Base-by-base conservation (phyloP, 179 eudicot species). In the Beta macrorhiza region DNA sequence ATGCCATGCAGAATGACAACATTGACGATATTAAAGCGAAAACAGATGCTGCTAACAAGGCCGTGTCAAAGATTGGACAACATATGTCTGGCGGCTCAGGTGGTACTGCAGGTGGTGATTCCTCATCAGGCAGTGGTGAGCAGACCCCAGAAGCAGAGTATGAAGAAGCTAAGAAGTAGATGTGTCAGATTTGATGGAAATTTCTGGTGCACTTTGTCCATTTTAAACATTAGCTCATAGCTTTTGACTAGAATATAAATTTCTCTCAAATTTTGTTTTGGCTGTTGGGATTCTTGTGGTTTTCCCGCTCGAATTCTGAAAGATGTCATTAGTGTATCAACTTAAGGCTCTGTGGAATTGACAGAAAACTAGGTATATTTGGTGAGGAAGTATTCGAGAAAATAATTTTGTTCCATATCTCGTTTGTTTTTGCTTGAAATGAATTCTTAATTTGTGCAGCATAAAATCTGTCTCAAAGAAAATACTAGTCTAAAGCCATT, bases 21-120 rank as follows among this genome's bases (percentile, higher is more conserved):
- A 61, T 88, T 17, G 95, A 91, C 0, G 92, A 90, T n/a, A 91
- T 92, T n/a, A 88, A 86, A 76, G 83, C 89, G 0, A 88, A 88
- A 77, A 83, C 82, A 4, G 91, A 88, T 51, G 83, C 78, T 76
- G 89, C 89, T 9, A 86, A 87, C 84, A 87, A 84, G 84, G 89
- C 91, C 3, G 89, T 86, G 53, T 86, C 89, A 1, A 88, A 88
- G 89, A 87, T 88, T 5, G 89, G 91, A 12, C 83, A 88, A 53
- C 91, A 88, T 61, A 88, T 88, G 89, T 79, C 89, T 0, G 89
- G 91, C 22, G 88, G 91, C 14, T 56, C 77, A 16, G 78, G 78
- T 10, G 87, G 61, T 0, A 44, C 9, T 11, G 45, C 81, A 13
- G 83, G 88, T 22, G 82, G 80, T 77, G 61, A 79, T 9, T 45